Base-by-base conservation (phyloP, 129 eudicot genomes). In the Erigeron canadensis region DNA sequence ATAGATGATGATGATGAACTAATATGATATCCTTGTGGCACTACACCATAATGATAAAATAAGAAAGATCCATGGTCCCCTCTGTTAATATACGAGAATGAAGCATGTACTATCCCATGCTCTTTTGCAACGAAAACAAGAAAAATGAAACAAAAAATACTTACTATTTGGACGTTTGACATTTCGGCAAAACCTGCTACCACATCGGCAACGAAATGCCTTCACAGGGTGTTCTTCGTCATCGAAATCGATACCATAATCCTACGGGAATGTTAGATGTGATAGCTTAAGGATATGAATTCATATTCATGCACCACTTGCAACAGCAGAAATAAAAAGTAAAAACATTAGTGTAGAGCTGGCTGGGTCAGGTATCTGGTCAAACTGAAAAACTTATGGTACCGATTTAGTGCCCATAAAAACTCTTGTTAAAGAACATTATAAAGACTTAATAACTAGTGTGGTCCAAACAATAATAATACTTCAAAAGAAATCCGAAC, bases 231-330 rank as follows among this genome's bases (percentile, higher is more conserved):
- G 96, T 16, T 88, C 97, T 5, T 73, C 81, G 38, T 94, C 99
- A 79, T 94, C 99, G 78, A 94, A 94, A 74, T 90, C 97, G 79
- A 90, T 86, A 18, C 97, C 97, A 81, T 94, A 89, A 81, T 94
- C 99, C 99, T 94, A 86, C 82, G 81, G 75, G 23, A 60, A 75
- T 57, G 78, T 53, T 45, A 54, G 8, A 75, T 13, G 57, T 15
- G 48, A 40, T 60, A 6, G 74, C 77, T 79, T 74, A 63, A 55
- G 6, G 42, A 46, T 51, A 21, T 15, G 21, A 1, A 59, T 45
- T 37, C 57, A 42, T 60, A 47, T 6, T 54, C 47, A 41, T 17
- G 23, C 0, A 51, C 6, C 17, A 13, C 22, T 16, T 61, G 34
- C 9, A 53, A 48, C 9, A 34, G 69, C 18, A 18, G 7, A 40